Evolutionary conservation across 176 grass and related monocot species (phyloP), one percentile per base, ranked within the genome.

Genomic region (Triticum timopheevii): DNA sequence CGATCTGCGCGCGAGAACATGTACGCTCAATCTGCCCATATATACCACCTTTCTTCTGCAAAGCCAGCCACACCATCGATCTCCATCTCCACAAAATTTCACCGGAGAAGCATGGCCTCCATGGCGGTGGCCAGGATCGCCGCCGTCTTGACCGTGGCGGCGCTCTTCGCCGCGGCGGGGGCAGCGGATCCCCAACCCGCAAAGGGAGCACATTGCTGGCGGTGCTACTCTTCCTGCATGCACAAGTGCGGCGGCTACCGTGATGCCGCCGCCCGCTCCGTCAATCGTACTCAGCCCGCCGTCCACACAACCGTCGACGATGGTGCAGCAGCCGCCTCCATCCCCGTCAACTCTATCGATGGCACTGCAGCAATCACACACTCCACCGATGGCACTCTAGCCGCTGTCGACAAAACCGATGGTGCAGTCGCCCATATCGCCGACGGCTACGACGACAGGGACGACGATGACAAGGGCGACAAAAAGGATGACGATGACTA

Each of bases 191-290:
- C 16, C 8, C 47, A 33, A 33, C 45, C 5, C 74, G 4, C 1
- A 3, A 77, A 77, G 9, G 47, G 52, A 22, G 74, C 16, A 2
- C 45, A 10, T 49, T 77, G 74, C 74, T 69, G 61, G 78, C 67
- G 36, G 70, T 90, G 78, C 78, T 90, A 82, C 83, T 85, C 35
- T 15, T 77, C 62, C 19, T 87, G 81, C 81, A 76, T 79, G 61
- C 24, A 34, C 7, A 49, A 23, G 69, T 91, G 89, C 81, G 70
- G 12, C 61, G 45, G 59, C 80, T 38, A 77, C n/a, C 77, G 31
- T 34, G 24, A 7, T 52, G 76, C 2, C 45, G 16, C 15, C 30
- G 4, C 2, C 23, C 1, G 3, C 66, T 1, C 49, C 16, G 35
- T 4, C n/a, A 44, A 13, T 24, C 23, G 4, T 4, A 77, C 74